These are phyloP conservation scores for Beauveria brongniartii DNA, from an alignment of 2,329 filamentous ascomycete genomes.

Conservation along the genomic window DNA sequence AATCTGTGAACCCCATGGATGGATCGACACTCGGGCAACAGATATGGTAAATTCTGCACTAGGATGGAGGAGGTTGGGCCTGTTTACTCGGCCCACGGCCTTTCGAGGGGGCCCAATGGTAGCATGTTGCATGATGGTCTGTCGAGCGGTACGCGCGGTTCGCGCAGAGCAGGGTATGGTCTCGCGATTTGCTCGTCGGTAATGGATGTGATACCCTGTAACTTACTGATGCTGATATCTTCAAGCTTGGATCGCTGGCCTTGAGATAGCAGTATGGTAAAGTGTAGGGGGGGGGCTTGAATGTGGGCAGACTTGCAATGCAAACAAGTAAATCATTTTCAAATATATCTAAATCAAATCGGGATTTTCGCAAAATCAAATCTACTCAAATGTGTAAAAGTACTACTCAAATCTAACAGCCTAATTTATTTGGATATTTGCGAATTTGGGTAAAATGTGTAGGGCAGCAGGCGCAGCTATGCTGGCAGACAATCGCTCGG, in stretches of 20 bases:
- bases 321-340: not conserved
- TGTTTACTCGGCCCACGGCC: not conserved
- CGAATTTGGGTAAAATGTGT: no score
- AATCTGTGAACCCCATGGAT: not conserved
- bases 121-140: conserved; percentile 4
- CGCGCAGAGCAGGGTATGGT: not conserved
- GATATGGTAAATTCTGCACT: not conserved
- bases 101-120: conserved; percentile 5
- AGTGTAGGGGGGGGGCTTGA: not conserved
- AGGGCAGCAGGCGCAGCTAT: no score
- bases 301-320: not conserved
- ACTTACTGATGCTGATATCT: not conserved
- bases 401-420: no score
- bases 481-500: not conserved
- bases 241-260: not conserved
- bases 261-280: not conserved
- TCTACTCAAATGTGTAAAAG: not conserved
- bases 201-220: not conserved
- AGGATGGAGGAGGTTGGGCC: not conserved
- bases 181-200: not conserved
- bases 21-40: not conserved
- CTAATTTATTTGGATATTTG: no score
- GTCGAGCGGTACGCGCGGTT: not conserved
- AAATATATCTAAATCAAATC: not conserved
- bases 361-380: not conserved